A percentile compares a stretch with the other conserved stretches of the same genome.
Evolutionary conservation across 73 alveolate species (phyloP).

Genomic region (Uronychia binucleata): DNA sequence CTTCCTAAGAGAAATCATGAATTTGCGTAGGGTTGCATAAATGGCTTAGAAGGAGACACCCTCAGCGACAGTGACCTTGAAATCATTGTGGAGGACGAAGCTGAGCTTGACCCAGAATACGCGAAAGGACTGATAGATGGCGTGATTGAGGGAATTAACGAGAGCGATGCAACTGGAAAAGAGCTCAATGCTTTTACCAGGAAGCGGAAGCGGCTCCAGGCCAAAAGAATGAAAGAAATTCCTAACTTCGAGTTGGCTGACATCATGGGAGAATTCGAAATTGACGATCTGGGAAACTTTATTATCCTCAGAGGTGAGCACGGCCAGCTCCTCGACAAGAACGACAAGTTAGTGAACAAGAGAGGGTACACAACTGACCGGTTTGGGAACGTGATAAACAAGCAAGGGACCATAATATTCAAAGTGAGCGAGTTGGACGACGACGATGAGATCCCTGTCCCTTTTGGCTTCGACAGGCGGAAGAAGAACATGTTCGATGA

Average conservation of each 20-base stretch:
- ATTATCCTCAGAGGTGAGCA: conserved; percentile 46
- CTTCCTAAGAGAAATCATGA: conserved; percentile 25
- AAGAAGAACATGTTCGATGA: conserved; percentile 47
- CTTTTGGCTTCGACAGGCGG: conserved; percentile 65
- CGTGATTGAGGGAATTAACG: conserved; percentile 52
- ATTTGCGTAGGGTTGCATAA: conserved; percentile 9
- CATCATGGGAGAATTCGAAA: conserved; percentile 70
- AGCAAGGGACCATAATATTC: conserved; percentile 39
- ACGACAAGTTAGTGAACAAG: conserved; percentile 55
- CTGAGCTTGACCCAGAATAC: conserved; percentile 56
- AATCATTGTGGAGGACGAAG: conserved; percentile 48
- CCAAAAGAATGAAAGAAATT: conserved; percentile 47
- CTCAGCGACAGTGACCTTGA: conserved; percentile 37
- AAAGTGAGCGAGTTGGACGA: conserved; percentile 49
- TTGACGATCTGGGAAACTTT: conserved; percentile 67
- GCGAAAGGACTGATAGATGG: conserved; percentile 52
- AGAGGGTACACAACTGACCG: conserved; percentile 63
- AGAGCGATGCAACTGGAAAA: conserved; percentile 13
- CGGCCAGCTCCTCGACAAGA: conserved; percentile 52
- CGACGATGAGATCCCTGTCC: conserved; percentile 72
- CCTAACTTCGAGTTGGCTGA: conserved; percentile 69
- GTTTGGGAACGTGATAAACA: conserved; percentile 55
- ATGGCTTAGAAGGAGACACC: conserved; percentile 30
- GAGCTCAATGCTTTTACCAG: neutral
- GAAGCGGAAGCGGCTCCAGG: conserved; percentile 39